These are phyloP conservation scores for Penicillium expansum DNA, from an alignment of 2,329 filamentous ascomycete species.

Conservation along the genomic window DNA sequence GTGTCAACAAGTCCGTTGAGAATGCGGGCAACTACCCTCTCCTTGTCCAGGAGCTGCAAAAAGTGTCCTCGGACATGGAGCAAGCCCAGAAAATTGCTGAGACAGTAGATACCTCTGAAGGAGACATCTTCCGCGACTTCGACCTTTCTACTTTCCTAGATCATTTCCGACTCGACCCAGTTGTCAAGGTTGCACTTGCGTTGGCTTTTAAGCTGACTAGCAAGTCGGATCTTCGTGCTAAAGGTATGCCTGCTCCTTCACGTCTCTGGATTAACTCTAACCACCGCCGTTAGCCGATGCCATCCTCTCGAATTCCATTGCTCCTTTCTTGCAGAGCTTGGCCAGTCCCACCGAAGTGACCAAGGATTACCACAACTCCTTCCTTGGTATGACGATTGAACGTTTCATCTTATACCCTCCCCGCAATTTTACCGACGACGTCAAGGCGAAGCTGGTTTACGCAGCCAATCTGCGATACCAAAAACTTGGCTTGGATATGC, in stretches of 20 bases:
- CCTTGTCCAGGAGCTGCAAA: constrained; percentile 78
- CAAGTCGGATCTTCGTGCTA: constrained; percentile 78
- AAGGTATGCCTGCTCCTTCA: constrained; percentile 60
- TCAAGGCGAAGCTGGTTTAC: constrained; percentile 63
- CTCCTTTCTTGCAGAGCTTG: constrained; percentile 73
- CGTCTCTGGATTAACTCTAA: not conserved
- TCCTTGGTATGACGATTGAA: constrained; percentile 78
- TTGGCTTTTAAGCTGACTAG: constrained; percentile 83
- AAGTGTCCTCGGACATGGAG: constrained; percentile 74
- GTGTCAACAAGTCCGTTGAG: constrained; percentile 67
- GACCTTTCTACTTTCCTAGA: constrained; percentile 94
- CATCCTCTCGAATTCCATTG: constrained; percentile 78
- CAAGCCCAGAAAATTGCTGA: constrained; percentile 91
- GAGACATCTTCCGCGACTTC: constrained; percentile 93
- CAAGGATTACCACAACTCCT: constrained; percentile 65
- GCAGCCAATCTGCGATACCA: constrained; percentile 69
- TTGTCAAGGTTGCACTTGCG: constrained; percentile 83
- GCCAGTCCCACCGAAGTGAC: constrained; percentile 62
- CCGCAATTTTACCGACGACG: constrained; percentile 76
- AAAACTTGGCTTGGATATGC: constrained; percentile 50
- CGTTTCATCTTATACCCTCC: constrained; percentile 84
- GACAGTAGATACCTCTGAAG: constrained; percentile 83
- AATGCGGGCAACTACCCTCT: constrained; percentile 81
- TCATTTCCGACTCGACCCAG: constrained; percentile 87
- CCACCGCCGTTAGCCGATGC: constrained; percentile 66